These are phyloP conservation scores for Aphanoascus verrucosus DNA, from an alignment of 2,329 filamentous ascomycete species.

Conservation along the genomic window DNA sequence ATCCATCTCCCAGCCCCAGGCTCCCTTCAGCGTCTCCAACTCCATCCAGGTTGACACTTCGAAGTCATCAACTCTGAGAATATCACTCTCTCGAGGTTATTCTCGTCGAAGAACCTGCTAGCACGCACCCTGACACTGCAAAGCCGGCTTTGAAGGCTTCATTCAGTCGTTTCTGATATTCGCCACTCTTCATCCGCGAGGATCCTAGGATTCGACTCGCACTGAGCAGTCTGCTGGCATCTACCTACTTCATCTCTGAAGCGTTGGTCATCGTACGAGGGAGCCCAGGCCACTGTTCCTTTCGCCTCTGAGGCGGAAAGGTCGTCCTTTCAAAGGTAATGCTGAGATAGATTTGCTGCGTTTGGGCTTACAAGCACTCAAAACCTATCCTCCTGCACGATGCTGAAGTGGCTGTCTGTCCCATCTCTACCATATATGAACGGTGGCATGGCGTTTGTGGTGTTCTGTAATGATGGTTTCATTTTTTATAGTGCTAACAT, in stretches of 20 bases:
- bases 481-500: slow-evolving; percentile 26
- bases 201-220: background rate
- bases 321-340: slow-evolving; percentile 28
- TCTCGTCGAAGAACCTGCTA: background rate
- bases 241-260: slow-evolving; percentile 4
- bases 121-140: background rate
- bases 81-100: background rate
- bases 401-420: slow-evolving; percentile 14
- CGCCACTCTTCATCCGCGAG: background rate
- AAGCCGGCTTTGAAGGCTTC: background rate
- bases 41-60: background rate
- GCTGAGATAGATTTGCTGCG: slow-evolving; percentile 22
- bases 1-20: slow-evolving; percentile 2
- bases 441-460: slow-evolving; percentile 4
- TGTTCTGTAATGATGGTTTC: slow-evolving; percentile 1
- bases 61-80: background rate
- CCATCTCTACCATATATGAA: slow-evolving; percentile 14
- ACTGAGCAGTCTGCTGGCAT: background rate
- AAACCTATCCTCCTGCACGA: slow-evolving; percentile 12
- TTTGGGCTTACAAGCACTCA: slow-evolving; percentile 17
- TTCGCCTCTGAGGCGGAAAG: background rate
- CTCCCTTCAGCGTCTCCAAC: slow-evolving; percentile 10
- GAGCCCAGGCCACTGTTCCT: slow-evolving; percentile 3
- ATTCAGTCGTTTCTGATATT: slow-evolving; percentile 4
- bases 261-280: slow-evolving; percentile 2